phyloP scores from a whole-genome alignment of 2,329 filamentous ascomycete genomes.

The Aspergillus glaucus region DNA sequence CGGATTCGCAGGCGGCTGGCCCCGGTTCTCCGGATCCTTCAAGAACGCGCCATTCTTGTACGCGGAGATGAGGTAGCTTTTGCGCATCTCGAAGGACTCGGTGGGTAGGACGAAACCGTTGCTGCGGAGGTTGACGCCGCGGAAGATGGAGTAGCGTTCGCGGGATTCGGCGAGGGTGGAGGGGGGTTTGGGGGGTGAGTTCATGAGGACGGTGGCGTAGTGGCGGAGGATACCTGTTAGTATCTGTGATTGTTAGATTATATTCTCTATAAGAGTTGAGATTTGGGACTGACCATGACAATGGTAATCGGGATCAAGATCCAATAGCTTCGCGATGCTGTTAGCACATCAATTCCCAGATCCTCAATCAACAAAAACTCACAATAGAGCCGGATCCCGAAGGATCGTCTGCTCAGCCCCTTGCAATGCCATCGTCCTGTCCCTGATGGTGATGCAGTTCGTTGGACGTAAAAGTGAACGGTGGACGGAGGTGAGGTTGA shows the following conservation, averaged over 20 bases:
- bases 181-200: slow-evolving; percentile 71
- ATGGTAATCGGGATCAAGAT: slow-evolving; percentile 95
- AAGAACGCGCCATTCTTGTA: slow-evolving; percentile 84
- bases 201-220: slow-evolving; percentile 89
- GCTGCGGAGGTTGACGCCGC: slow-evolving; percentile 74
- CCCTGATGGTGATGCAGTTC: background rate
- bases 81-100: slow-evolving; percentile 70
- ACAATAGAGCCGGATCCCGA: slow-evolving; percentile 97
- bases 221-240: slow-evolving; percentile 92
- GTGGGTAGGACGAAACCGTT: slow-evolving; percentile 78
- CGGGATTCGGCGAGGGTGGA: slow-evolving; percentile 56
- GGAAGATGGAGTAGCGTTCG: slow-evolving; percentile 78
- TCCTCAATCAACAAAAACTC: slow-evolving; percentile 31
- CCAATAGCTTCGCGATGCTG: slow-evolving; percentile 69
- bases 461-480: background rate
- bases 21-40: slow-evolving; percentile 79
- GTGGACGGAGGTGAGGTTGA: background rate
- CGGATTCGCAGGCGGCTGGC: slow-evolving; percentile 84
- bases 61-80: slow-evolving; percentile 70
- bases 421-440: slow-evolving; percentile 64
- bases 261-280: background rate
- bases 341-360: slow-evolving; percentile 10
- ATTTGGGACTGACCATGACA: slow-evolving; percentile 65
- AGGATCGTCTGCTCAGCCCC: slow-evolving; percentile 89
- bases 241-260: slow-evolving; percentile 49